phyloP scores from a whole-genome alignment of 768 basidiomycete genomes.

The Pleurotus cornucopiae region DNA sequence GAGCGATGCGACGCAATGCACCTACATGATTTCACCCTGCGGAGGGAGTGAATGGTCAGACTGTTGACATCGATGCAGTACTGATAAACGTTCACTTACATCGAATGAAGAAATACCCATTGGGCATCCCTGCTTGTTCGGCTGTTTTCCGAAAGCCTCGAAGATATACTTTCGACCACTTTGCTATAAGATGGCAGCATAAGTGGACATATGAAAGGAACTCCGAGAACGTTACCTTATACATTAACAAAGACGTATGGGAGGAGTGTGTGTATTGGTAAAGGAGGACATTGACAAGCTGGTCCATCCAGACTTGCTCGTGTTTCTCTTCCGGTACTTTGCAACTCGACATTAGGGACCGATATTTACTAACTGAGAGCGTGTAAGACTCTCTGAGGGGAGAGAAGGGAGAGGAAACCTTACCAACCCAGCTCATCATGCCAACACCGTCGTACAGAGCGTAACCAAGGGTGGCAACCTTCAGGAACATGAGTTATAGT shows the following conservation, averaged over 20 bases:
- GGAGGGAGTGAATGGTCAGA: too few species aligned
- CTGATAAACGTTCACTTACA: not conserved
- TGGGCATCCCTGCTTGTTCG: not conserved
- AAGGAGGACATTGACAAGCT: slow-evolving; percentile 3
- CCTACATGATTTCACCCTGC: slow-evolving; percentile 5
- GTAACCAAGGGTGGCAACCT: slow-evolving; percentile 3
- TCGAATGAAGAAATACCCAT: slow-evolving; percentile 6
- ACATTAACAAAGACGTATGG: slow-evolving; percentile 6
- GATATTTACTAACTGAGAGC: not conserved
- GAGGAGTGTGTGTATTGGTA: slow-evolving; percentile 5
- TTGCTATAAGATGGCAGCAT: not conserved
- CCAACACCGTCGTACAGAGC: slow-evolving; percentile 2
- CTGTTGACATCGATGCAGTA: not conserved
- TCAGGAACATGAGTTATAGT: too few species aligned
- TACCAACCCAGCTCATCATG: slow-evolving; percentile 4
- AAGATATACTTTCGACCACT: slow-evolving; percentile 1
- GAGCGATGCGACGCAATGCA: not conserved
- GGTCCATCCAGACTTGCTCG: slow-evolving; percentile 6
- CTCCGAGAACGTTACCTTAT: not conserved
- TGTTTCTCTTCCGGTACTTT: not conserved
- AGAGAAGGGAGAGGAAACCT: not conserved
- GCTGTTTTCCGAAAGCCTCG: not conserved
- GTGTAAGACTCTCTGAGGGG: not conserved
- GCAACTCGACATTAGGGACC: not conserved
- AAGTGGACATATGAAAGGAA: not conserved